These are phyloP conservation scores for Puya raimondii DNA, from an alignment of 176 grass and related monocot species.

Conservation along the genomic window DNA sequence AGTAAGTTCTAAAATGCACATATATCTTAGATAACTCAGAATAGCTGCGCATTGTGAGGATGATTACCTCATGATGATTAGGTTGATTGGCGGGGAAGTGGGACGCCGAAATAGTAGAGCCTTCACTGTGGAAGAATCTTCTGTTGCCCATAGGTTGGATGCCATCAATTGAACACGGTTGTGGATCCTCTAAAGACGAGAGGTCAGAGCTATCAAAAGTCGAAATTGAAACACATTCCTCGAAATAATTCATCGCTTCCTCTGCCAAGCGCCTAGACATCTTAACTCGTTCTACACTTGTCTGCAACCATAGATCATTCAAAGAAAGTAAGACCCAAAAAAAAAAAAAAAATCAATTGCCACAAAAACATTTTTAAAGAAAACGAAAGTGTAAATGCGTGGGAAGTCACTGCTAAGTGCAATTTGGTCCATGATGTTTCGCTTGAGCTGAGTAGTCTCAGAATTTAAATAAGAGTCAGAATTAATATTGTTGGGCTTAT, in stretches of 20 bases:
- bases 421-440: no score
- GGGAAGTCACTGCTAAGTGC: no score
- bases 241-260: slow-evolving; percentile 93
- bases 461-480: no score
- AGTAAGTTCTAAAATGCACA: no score
- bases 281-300: slow-evolving; percentile 49
- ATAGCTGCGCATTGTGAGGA: neutral
- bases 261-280: slow-evolving; percentile 76
- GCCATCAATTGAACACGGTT: slow-evolving; percentile 28
- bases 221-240: slow-evolving; percentile 89
- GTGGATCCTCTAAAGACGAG: slow-evolving; percentile 64
- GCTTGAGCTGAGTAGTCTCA: no score
- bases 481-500: no score
- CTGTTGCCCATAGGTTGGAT: slow-evolving; percentile 33
- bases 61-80: slow-evolving; percentile 31
- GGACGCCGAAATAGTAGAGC: slow-evolving; percentile 30
- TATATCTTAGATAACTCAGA: no score
- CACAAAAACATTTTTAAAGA: neutral
- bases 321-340: neutral
- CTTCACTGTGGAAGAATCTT: slow-evolving; percentile 42
- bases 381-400: neutral
- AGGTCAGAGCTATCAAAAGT: slow-evolving; percentile 81
- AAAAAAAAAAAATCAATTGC: neutral
- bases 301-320: slow-evolving; percentile 25
- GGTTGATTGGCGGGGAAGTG: slow-evolving; percentile 22